Percentiles rank a stretch among this genome's conserved stretches.
Evolutionary conservation across 2,329 filamentous ascomycete genomes (phyloP).

Genomic region (Paraconiothyrium brasiliense): DNA sequence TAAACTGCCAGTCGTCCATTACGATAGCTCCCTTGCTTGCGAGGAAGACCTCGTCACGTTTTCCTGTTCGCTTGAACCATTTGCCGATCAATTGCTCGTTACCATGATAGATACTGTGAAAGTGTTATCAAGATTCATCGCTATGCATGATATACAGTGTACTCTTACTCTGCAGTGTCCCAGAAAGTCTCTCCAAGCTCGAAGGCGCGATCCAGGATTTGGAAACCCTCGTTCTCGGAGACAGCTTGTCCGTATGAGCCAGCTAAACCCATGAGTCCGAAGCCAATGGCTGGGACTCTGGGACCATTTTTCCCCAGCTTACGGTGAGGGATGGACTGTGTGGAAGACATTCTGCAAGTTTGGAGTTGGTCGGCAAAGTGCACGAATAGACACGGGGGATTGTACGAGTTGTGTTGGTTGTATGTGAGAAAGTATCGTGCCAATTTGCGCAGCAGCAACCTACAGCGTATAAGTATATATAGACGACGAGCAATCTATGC

Average conservation of each 20-base stretch:
- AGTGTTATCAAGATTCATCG: background rate
- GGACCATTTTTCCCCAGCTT: constrained; percentile 64
- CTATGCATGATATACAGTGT: background rate
- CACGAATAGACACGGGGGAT: background rate
- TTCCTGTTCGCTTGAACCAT: constrained; percentile 34
- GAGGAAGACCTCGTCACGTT: constrained; percentile 23
- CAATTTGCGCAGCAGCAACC: background rate
- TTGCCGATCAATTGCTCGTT: constrained; percentile 33
- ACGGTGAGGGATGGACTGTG: constrained; percentile 49
- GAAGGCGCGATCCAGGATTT: constrained; percentile 61
- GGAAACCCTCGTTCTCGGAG: constrained; percentile 61
- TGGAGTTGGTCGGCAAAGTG: background rate
- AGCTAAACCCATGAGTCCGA: constrained; percentile 63
- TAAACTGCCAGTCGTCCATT: constrained; percentile 20
- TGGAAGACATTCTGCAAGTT: background rate
- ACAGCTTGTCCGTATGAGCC: constrained; percentile 59
- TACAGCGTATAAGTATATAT: no score
- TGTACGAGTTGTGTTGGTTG: background rate
- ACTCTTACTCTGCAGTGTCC: constrained; percentile 14
- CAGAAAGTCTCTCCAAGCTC: constrained; percentile 57
- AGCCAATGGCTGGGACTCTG: constrained; percentile 60
- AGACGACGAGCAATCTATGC: no score
- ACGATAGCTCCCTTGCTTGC: constrained; percentile 32
- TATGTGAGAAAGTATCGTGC: background rate
- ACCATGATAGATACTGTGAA: constrained; percentile 30